Conservation (phyloP, 2,329 filamentous ascomycete species). For the Teratosphaeria destructans region DNA sequence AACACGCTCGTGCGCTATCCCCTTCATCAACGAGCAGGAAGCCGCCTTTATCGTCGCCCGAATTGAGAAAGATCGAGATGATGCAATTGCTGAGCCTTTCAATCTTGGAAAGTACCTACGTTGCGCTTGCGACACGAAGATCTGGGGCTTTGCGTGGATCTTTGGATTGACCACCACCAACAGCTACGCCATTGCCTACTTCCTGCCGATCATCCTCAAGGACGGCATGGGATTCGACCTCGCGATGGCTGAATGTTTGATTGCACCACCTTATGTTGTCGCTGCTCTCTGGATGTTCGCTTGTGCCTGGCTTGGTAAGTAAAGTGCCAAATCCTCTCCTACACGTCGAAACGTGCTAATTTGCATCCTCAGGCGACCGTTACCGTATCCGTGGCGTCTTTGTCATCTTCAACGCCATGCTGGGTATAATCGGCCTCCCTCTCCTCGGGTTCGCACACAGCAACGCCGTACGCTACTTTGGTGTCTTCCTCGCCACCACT, state of each 20-base stretch:
- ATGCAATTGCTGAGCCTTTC: constrained; percentile 41
- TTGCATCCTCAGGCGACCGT: constrained; percentile 20
- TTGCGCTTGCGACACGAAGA: constrained; percentile 38
- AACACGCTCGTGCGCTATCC: constrained; percentile 22
- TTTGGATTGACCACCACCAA: constrained; percentile 48
- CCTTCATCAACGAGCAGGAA: constrained; percentile 38
- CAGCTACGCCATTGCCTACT: constrained; percentile 27
- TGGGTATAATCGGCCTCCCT: constrained; percentile 24
- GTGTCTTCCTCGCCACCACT: constrained; percentile 27
- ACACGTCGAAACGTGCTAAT: not conserved
- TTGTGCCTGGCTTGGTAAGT: constrained; percentile 19
- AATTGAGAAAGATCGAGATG: constrained; percentile 43
- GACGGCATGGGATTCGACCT: constrained; percentile 25
- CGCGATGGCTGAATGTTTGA: constrained; percentile 22
- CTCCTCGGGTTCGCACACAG: constrained; percentile 23
- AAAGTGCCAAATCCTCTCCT: constrained; percentile 13
- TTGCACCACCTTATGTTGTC: constrained; percentile 25
- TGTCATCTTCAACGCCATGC: constrained; percentile 25
- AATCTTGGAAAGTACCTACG: constrained; percentile 25
- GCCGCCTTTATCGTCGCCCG: constrained; percentile 40
- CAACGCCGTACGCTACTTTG: constrained; percentile 23
- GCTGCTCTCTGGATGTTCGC: constrained; percentile 27
- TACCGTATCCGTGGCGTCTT: constrained; percentile 25
- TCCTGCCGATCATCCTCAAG: constrained; percentile 29
- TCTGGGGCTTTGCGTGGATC: constrained; percentile 42